phyloP scores from a whole-genome alignment of 371 early-diverging fungal genomes.

The Mortierella sp. region DNA sequence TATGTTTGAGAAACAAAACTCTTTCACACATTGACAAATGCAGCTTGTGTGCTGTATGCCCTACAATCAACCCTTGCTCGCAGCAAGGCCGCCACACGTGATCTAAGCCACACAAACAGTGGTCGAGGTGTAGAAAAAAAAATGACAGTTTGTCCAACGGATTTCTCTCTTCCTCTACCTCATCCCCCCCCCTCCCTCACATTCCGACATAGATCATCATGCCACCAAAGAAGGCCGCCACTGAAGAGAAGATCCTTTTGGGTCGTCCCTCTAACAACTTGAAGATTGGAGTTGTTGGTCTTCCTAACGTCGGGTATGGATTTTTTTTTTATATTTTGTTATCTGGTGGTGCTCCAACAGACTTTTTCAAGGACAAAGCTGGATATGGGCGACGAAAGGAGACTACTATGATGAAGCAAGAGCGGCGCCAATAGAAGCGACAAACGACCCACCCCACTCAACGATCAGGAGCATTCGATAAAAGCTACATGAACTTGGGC shows the following conservation, averaged over 20 bases:
- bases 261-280: conserved; percentile 95
- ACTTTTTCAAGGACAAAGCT: not conserved
- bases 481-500: not conserved
- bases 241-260: conserved; percentile 89
- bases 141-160: not conserved
- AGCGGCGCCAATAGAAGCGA: no score
- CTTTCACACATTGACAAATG: no score
- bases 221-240: conserved; percentile 87
- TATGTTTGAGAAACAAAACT: no score
- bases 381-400: not conserved
- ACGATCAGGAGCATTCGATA: not conserved
- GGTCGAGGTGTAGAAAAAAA: not conserved
- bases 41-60: no score
- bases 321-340: not conserved
- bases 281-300: conserved; percentile 95
- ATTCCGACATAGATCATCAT: conserved; percentile 43
- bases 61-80: no score
- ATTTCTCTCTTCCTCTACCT: conserved; percentile 15
- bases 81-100: conserved; percentile 2
- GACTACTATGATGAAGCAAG: not conserved
- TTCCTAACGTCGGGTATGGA: conserved; percentile 94
- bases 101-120: conserved; percentile 22
- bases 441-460: not conserved
- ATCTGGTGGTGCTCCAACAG: not conserved
- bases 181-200: conserved; percentile 6